phyloP scores from a whole-genome alignment of 2,329 filamentous ascomycete species.

The Atkinsonella texensis region DNA sequence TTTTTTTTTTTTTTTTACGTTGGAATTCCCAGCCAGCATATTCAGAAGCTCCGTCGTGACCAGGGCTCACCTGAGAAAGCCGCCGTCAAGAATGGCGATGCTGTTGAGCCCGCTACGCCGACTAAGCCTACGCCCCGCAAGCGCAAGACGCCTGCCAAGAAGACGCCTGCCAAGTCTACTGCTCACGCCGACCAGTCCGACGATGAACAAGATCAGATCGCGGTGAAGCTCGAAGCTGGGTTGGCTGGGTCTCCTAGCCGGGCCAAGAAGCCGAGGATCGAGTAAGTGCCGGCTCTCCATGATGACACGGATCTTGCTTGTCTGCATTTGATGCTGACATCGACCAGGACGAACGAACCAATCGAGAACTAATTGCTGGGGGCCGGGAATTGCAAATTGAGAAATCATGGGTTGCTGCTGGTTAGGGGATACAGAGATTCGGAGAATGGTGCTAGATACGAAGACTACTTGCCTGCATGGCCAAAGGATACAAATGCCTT shows the following conservation, averaged over 20 bases:
- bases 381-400: no score
- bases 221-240: background rate
- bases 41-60: conserved; percentile 32
- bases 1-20: background rate
- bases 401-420: no score
- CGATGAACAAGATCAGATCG: conserved; percentile 5
- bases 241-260: background rate
- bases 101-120: background rate
- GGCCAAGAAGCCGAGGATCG: conserved; percentile 13
- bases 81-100: conserved; percentile 6
- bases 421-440: no score
- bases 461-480: no score
- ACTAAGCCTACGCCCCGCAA: conserved; percentile 19
- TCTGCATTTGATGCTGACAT: no score
- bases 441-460: no score
- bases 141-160: conserved; percentile 17
- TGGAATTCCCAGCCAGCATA: conserved; percentile 26
- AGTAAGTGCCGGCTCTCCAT: no score
- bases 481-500: no score
- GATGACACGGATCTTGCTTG: no score
- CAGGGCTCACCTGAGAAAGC: conserved; percentile 13
- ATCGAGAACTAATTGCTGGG: no score
- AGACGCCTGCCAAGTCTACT: conserved; percentile 9
- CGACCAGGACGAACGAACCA: no score
- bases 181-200: conserved; percentile 13